Base-by-base conservation (phyloP, 192 early-diverging fungal species). In the Kickxella alabastrina region DNA sequence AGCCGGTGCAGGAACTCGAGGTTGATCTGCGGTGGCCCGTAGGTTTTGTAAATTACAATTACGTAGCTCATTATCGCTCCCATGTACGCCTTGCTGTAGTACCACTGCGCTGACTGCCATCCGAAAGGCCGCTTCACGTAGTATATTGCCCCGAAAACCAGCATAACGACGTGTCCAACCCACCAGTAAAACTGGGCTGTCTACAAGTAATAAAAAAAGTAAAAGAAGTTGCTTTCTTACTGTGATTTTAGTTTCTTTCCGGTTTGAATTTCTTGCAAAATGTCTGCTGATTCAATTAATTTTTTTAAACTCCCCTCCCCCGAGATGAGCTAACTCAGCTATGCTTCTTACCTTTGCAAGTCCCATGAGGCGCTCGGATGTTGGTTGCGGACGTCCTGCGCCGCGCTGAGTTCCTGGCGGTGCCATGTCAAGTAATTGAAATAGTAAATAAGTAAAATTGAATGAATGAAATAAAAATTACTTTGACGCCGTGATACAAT, bases 181-280 rank as follows among this genome's bases (percentile, higher is more conserved):
- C 72, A 75, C 72, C 72, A 75, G 65, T 75, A 75, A 27, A 75
- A 75, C 57, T 75, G 64, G 22, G 65, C 71, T 18, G 59, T 66
- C 64, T 66, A 63, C 24, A 29, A 31, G 44, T n/a, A 14, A 12
- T 22, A 51, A 14, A 6, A 40, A 26, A 21, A 35, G 19, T 13
- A 37, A 28, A 4, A 35, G 10, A 51, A 39, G 3, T 29, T 39
- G 45, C 12, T 26, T 18, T 27, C n/a, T n/a, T n/a, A n/a, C n/a
- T n/a, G n/a, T n/a, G n/a, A n/a, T n/a, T n/a, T n/a, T n/a, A n/a
- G n/a, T n/a, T n/a, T n/a, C n/a, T n/a, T n/a, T n/a, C n/a, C n/a
- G n/a, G n/a, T n/a, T n/a, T 15, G 12, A 47, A 19, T 28, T 13
- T 6, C 14, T 39, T 14, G 14, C 18, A 13, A 1, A 18, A 39